phyloP scores from a whole-genome alignment of 768 basidiomycete species.

The Boletus tomentosulus region DNA sequence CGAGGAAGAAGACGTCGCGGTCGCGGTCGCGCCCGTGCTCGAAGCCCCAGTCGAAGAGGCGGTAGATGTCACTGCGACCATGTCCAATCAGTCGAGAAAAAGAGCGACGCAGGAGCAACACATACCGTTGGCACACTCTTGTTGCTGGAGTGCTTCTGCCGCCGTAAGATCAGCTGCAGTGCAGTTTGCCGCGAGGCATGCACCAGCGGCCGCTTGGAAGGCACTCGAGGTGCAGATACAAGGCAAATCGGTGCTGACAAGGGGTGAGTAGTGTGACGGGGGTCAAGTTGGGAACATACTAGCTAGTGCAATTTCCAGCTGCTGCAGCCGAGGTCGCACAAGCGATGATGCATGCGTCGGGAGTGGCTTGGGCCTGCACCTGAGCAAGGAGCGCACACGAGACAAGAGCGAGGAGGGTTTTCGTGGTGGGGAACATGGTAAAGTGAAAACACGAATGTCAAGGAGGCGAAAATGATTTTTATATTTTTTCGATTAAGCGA shows the following conservation, averaged over 20 bases:
- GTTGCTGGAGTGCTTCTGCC: slow-evolving; percentile 29
- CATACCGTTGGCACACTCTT: slow-evolving; percentile 31
- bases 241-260: slow-evolving; percentile 32
- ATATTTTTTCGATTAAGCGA: background rate
- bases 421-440: slow-evolving; percentile 18
- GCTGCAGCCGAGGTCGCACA: slow-evolving; percentile 7
- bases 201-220: slow-evolving; percentile 34
- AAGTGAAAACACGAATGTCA: background rate
- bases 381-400: slow-evolving; percentile 16
- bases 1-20: background rate
- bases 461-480: background rate
- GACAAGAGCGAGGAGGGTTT: slow-evolving; percentile 16
- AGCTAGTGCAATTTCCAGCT: background rate
- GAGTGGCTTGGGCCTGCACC: slow-evolving; percentile 13
- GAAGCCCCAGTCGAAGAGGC: background rate
- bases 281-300: slow-evolving; percentile 5
- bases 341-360: slow-evolving; percentile 4
- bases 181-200: slow-evolving; percentile 37
- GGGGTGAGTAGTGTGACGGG: background rate
- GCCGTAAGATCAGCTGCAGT: slow-evolving; percentile 25
- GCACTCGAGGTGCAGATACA: slow-evolving; percentile 38
- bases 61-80: background rate
- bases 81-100: background rate
- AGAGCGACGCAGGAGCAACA: background rate
- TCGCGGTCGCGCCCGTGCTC: background rate